Evolutionary conservation across 2,329 filamentous ascomycete species (phyloP).

Genomic region (Oidium heveae): DNA sequence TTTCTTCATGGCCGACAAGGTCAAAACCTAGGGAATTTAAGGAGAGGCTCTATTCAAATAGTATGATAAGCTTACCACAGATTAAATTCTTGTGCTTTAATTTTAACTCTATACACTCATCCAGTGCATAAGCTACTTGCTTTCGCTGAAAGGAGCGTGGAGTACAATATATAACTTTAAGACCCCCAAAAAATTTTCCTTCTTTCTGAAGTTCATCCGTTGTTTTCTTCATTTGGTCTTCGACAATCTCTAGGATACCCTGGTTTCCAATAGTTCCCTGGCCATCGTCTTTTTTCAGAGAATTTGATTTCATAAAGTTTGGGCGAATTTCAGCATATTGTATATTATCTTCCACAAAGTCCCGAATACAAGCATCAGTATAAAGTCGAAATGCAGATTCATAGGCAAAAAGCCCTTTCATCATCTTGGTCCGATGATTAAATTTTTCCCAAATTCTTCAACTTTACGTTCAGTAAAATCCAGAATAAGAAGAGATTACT

Average conservation of each 20-base stretch:
- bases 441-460: constrained; percentile 31
- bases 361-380: constrained; percentile 30
- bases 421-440: constrained; percentile 42
- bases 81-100: constrained; percentile 29
- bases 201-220: constrained; percentile 16
- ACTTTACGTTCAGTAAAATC: constrained; percentile 3
- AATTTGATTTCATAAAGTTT: constrained; percentile 39
- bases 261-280: constrained; percentile 24
- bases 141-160: constrained; percentile 30
- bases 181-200: constrained; percentile 27
- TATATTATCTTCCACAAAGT: constrained; percentile 37
- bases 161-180: constrained; percentile 50
- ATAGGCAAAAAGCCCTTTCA: constrained; percentile 49
- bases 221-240: constrained; percentile 26
- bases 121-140: constrained; percentile 25
- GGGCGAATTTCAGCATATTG: constrained; percentile 48
- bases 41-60: neutral
- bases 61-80: constrained; percentile 25
- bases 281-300: constrained; percentile 33
- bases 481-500: constrained; percentile 6
- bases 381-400: constrained; percentile 35
- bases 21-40: constrained; percentile 29
- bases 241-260: constrained; percentile 34
- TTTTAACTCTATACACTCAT: constrained; percentile 38
- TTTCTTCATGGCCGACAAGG: constrained; percentile 40